Conservation (phyloP, 2,329 filamentous ascomycete species). For the Ceratocystis harringtonii region DNA sequence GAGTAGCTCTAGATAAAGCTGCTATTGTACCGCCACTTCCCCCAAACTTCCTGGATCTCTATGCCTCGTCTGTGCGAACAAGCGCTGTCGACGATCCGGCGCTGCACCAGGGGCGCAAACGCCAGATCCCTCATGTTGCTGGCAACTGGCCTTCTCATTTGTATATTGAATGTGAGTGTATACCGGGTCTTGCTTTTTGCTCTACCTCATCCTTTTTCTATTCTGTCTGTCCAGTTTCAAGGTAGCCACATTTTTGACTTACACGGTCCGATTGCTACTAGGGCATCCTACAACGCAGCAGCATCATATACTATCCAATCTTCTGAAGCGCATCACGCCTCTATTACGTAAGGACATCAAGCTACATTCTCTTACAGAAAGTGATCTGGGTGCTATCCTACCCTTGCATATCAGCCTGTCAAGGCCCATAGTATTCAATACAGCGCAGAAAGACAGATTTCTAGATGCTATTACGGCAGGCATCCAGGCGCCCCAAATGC, state of each 20-base stretch:
- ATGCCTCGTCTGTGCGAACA: constrained; percentile 64
- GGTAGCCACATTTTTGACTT: constrained; percentile 10
- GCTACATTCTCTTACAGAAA: constrained; percentile 56
- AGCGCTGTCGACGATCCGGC: constrained; percentile 68
- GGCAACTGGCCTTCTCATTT: constrained; percentile 90
- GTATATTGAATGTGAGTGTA: constrained; percentile 72
- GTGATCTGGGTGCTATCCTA: constrained; percentile 59
- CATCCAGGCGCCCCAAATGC: constrained; percentile 22
- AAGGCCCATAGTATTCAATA: constrained; percentile 58
- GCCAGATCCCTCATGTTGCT: constrained; percentile 66
- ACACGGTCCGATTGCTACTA: constrained; percentile 22
- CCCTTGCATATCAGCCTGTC: constrained; percentile 89
- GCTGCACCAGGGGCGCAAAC: constrained; percentile 71
- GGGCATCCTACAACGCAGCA: constrained; percentile 40
- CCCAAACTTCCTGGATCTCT: constrained; percentile 75
- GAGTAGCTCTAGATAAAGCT: neutral
- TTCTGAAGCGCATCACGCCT: constrained; percentile 28
- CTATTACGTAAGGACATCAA: constrained; percentile 24
- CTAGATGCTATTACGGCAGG: constrained; percentile 36
- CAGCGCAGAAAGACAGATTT: constrained; percentile 57
- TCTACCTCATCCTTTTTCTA: neutral
- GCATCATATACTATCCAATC: constrained; percentile 30
- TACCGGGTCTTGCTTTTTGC: neutral
- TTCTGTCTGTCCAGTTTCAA: neutral
- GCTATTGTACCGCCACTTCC: constrained; percentile 47